A percentile compares a stretch with the other conserved stretches of the same genome.
Evolutionary conservation across 768 basidiomycete genomes (phyloP).

Genomic region (Vararia minispora): DNA sequence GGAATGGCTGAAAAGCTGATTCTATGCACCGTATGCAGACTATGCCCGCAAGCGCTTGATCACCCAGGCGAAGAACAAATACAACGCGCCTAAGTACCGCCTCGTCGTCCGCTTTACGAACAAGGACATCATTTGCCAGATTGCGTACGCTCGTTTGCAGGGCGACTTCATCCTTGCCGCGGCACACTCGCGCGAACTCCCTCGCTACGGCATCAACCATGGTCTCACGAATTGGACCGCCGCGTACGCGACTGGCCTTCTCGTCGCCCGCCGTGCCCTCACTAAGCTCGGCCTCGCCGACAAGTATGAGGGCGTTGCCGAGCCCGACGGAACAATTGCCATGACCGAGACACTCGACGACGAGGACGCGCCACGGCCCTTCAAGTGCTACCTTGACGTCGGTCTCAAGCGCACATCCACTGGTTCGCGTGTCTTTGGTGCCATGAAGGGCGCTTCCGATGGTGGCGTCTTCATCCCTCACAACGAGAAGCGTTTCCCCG

Average conservation of each 20-base stretch:
- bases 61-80: slow-evolving; percentile 99
- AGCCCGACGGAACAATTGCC: slow-evolving; percentile 79
- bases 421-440: slow-evolving; percentile 94
- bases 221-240: slow-evolving; percentile 99
- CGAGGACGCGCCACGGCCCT: slow-evolving; percentile 94
- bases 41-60: slow-evolving; percentile 97
- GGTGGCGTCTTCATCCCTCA: slow-evolving; percentile 98
- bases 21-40: slow-evolving; percentile 35
- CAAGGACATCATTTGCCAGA: slow-evolving; percentile 89
- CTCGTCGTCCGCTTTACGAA: slow-evolving; percentile 99
- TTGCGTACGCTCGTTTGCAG: slow-evolving; percentile 94
- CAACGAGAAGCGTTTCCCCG: slow-evolving; percentile 96
- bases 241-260: slow-evolving; percentile 95
- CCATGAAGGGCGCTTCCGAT: slow-evolving; percentile 96
- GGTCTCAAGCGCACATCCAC: slow-evolving; percentile 97
- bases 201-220: slow-evolving; percentile 93
- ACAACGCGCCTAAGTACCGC: slow-evolving; percentile 97
- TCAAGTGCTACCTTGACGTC: slow-evolving; percentile 98
- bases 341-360: slow-evolving; percentile 81
- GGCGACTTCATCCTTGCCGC: slow-evolving; percentile 90
- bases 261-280: slow-evolving; percentile 88
- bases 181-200: slow-evolving; percentile 86
- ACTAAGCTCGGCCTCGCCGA: slow-evolving; percentile 94
- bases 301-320: slow-evolving; percentile 91
- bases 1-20: background rate